These are phyloP conservation scores for Elasticomyces elasticus DNA, from an alignment of 495 filamentous ascomycete species.

Conservation along the genomic window DNA sequence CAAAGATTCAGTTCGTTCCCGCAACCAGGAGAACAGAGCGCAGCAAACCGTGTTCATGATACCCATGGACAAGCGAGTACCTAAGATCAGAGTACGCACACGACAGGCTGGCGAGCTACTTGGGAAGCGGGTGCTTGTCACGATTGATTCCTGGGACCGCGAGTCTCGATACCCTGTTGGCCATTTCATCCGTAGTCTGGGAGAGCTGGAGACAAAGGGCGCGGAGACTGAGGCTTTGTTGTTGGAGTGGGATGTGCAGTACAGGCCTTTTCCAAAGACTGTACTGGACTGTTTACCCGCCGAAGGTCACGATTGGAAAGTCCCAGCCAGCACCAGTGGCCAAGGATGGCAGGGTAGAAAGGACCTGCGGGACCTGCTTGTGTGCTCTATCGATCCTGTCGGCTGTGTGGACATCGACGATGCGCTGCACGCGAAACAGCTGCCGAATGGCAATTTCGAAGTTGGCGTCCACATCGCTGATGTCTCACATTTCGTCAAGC, in stretches of 20 bases:
- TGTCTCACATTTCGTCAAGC: constrained; percentile 95
- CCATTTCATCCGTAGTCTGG: constrained; percentile 86
- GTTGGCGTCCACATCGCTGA: constrained; percentile 99
- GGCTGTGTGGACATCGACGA: constrained; percentile 98
- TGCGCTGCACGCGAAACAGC: constrained; percentile 72
- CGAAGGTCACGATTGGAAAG: constrained; percentile 91
- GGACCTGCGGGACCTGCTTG: constrained; percentile 74
- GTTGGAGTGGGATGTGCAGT: constrained; percentile 94
- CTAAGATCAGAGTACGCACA: constrained; percentile 87
- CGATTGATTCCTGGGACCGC: constrained; percentile 90
- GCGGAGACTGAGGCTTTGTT: constrained; percentile 93
- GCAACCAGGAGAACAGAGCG: constrained; percentile 58
- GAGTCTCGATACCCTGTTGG: constrained; percentile 85
- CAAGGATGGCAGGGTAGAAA: constrained; percentile 74
- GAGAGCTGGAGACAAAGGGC: constrained; percentile 86
- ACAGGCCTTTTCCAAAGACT: constrained; percentile 89
- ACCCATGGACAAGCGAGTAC: constrained; percentile 94
- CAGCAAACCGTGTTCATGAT: constrained; percentile 90
- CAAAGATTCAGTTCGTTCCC: constrained; percentile 64
- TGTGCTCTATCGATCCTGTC: constrained; percentile 95
- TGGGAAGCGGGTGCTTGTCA: constrained; percentile 86
- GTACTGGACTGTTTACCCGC: constrained; percentile 85
- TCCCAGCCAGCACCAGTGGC: constrained; percentile 64
- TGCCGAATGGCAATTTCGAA: constrained; percentile 91
- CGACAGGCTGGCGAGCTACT: constrained; percentile 78